Conservation (phyloP, 2,329 filamentous ascomycete species). For the Chaetothyriales sp. region DNA sequence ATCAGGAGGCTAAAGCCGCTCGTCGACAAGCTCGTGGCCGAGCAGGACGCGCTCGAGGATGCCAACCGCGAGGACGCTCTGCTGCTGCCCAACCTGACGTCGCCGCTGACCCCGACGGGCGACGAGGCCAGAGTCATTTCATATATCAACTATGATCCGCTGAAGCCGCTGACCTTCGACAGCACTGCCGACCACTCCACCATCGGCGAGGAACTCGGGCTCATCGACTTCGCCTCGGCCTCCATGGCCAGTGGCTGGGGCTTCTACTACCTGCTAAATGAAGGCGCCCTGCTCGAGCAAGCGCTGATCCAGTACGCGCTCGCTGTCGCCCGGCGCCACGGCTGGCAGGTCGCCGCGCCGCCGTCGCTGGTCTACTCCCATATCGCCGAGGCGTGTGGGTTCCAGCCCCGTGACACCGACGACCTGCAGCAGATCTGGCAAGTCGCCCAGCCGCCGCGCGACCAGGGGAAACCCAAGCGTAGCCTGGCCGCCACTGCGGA, state of each 20-base stretch:
- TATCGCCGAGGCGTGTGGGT: slow-evolving; percentile 81
- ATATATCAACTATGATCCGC: slow-evolving; percentile 64
- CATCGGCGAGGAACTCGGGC: slow-evolving; percentile 69
- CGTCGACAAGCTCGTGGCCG: slow-evolving; percentile 21
- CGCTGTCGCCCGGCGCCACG: slow-evolving; percentile 53
- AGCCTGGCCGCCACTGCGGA: slow-evolving; percentile 81
- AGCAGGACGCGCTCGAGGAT: slow-evolving; percentile 15
- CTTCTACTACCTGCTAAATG: slow-evolving; percentile 92
- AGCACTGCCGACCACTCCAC: slow-evolving; percentile 59
- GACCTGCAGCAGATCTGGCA: slow-evolving; percentile 78
- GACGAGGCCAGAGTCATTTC: slow-evolving; percentile 34
- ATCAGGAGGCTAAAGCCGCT: slow-evolving; percentile 9
- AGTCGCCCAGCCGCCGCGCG: slow-evolving; percentile 55
- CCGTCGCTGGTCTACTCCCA: slow-evolving; percentile 86
- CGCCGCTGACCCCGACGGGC: slow-evolving; percentile 58
- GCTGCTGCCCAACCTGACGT: slow-evolving; percentile 76
- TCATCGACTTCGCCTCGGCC: slow-evolving; percentile 80
- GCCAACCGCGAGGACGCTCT: slow-evolving; percentile 46
- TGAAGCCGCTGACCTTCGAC: slow-evolving; percentile 21
- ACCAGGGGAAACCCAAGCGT: slow-evolving; percentile 51
- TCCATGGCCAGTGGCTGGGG: slow-evolving; percentile 84
- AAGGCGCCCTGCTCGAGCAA: slow-evolving; percentile 86
- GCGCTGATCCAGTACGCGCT: slow-evolving; percentile 81
- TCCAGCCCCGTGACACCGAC: slow-evolving; percentile 80
- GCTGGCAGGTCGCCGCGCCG: slow-evolving; percentile 70